Base-by-base conservation (phyloP, 305 asterid species). In the Fraxinus dipetala region DNA sequence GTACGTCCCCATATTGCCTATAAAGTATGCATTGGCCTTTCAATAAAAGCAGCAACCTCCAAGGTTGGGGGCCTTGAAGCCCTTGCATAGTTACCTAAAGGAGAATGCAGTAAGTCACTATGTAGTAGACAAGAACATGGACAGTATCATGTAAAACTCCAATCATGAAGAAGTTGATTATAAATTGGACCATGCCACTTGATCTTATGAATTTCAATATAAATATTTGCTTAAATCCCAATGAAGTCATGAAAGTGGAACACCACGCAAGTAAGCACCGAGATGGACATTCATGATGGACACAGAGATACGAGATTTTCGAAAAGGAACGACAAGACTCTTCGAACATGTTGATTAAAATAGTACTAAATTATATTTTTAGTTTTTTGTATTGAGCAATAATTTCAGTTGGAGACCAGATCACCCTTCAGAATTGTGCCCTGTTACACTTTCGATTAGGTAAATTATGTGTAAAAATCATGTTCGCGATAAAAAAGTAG, bases 61-160 rank as follows among this genome's bases (percentile, higher is more conserved):
- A 96, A 81, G 89, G 88, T 84, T 96, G 99, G 78, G 99, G 99
- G 32, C 98, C 99, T 91, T 93, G 94, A 85, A 96, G 90, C 77
- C 99, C 99, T 91, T 96, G 99, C 98, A 96, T 93, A 83, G 97
- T 89, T 43, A 95, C 97, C 99, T 96, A 78, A 79, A 81, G 70
- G 48, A 79, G 65, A 76, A 76, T 34, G 48, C 79, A 82, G 81
- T 32, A 80, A 40, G 54, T 61, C 82, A 26, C 75, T 31, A 73
- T 30, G 81, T 54, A 51, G 59, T 34, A 82, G 70, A 83, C 59
- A 79, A 32, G 30, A 84, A 61, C 20, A 26, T 28, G 38, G 80
- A 70, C 72, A 32, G 8, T 77, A 48, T 31, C 61, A 51, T 77
- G 40, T 48, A 45, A 43, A 30, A 26, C 24, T 34, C 24, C 43